phyloP scores from a whole-genome alignment of 2,329 filamentous ascomycete genomes.

The Hypoxylon sp. region DNA sequence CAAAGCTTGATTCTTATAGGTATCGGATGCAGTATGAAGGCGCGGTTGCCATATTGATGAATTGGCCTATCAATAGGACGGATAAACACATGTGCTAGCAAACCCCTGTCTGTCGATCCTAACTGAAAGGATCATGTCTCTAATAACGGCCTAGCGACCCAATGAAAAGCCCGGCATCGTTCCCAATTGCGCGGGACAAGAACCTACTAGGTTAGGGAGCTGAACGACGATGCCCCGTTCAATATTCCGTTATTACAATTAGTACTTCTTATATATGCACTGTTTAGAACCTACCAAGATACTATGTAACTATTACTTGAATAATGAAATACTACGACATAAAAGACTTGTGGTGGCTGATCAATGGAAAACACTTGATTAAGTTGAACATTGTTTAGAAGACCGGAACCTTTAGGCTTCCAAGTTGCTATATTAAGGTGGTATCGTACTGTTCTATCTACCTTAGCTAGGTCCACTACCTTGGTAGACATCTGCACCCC shows the following conservation, averaged over 20 bases:
- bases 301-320: neutral
- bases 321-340: neutral
- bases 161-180: constrained; percentile 28
- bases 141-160: constrained; percentile 12
- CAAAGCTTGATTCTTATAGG: constrained; percentile 39
- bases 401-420: constrained; percentile 5
- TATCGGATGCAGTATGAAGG: constrained; percentile 10
- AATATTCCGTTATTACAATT: constrained; percentile 7
- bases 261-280: constrained; percentile 1
- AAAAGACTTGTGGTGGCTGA: neutral
- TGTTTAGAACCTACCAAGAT: neutral
- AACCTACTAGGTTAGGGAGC: constrained; percentile 20
- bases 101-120: constrained; percentile 28
- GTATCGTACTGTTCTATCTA: constrained; percentile 3
- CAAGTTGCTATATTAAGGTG: constrained; percentile 13
- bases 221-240: constrained; percentile 1
- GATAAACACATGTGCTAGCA: constrained; percentile 36
- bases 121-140: constrained; percentile 25
- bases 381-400: constrained; percentile 8
- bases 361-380: constrained; percentile 4
- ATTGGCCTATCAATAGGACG: constrained; percentile 39
- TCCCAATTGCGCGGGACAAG: constrained; percentile 31
- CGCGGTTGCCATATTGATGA: constrained; percentile 8
- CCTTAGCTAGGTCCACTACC: neutral
- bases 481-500: neutral